Evolutionary conservation across 2,329 filamentous ascomycete species (phyloP).

Genomic region (Pseudogymnoascus pannorum): DNA sequence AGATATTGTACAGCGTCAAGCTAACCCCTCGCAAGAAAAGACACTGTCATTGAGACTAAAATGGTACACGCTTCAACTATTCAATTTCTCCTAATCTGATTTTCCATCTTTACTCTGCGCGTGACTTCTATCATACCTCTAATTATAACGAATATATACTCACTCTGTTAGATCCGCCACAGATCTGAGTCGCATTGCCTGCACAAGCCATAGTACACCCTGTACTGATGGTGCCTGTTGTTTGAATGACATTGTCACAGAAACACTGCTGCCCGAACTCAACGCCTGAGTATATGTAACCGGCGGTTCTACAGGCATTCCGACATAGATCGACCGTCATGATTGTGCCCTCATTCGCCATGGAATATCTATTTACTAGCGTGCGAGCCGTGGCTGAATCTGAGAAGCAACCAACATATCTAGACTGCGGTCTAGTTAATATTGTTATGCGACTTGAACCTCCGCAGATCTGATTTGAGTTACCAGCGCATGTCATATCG

Average conservation of each 20-base stretch:
- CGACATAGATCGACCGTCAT: conserved; percentile 9
- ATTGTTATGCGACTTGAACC: conserved; percentile 12
- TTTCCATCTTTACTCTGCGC: too few species aligned
- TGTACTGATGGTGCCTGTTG: neutral
- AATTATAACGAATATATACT: too few species aligned
- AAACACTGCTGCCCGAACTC: neutral
- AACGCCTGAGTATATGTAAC: neutral
- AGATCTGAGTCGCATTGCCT: conserved; percentile 18
- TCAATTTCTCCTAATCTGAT: too few species aligned
- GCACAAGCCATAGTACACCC: conserved; percentile 19
- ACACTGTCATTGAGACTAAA: too few species aligned
- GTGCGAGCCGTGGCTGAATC: neutral
- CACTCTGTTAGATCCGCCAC: conserved; percentile 16
- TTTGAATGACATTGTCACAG: neutral
- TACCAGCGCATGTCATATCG: conserved; percentile 13
- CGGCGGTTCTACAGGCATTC: neutral
- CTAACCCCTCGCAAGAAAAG: too few species aligned
- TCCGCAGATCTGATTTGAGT: conserved; percentile 12
- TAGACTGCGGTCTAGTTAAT: neutral
- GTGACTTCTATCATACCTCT: too few species aligned
- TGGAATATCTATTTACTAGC: neutral
- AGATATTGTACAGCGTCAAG: too few species aligned
- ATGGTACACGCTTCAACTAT: too few species aligned
- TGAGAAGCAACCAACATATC: neutral
- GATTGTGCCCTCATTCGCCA: neutral